These are phyloP conservation scores for Berkeleyomyces rouxiae DNA, from an alignment of 2,329 filamentous ascomycete species.

Conservation along the genomic window DNA sequence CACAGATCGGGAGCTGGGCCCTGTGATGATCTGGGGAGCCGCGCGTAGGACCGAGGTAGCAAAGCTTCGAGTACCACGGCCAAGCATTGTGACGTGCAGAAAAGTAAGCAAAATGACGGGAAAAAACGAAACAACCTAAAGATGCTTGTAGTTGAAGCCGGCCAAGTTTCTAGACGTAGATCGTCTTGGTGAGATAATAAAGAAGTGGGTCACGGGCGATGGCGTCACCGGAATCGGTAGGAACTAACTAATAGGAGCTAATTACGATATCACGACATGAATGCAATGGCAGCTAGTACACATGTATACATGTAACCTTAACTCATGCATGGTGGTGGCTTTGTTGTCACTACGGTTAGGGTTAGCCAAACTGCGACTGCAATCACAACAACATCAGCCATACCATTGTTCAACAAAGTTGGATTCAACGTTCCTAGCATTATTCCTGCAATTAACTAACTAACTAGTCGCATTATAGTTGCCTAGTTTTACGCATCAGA, in stretches of 20 bases:
- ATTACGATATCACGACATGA: too few species aligned
- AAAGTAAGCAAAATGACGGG: not conserved
- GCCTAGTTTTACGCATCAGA: not conserved
- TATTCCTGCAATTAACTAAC: not conserved
- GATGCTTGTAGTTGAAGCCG: not conserved
- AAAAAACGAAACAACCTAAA: not conserved
- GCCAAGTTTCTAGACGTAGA: not conserved
- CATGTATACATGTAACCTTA: not conserved
- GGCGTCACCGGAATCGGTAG: conserved; percentile 12
- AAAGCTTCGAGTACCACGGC: conserved; percentile 50
- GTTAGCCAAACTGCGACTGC: not conserved
- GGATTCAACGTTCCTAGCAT: not conserved
- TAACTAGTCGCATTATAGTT: not conserved
- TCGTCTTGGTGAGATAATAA: not conserved
- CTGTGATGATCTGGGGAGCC: conserved; percentile 55
- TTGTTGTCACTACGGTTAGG: not conserved
- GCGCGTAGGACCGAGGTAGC: conserved; percentile 42
- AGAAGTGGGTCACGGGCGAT: conserved; percentile 11
- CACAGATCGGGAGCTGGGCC: conserved; percentile 56
- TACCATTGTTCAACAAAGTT: not conserved
- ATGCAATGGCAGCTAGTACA: not conserved
- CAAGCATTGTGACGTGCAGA: conserved; percentile 40
- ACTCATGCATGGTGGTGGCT: not conserved
- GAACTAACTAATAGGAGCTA: not conserved
- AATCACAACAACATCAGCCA: not conserved